Base-by-base conservation (phyloP, 495 filamentous ascomycete species). In the Penicillium ochrochloron region DNA sequence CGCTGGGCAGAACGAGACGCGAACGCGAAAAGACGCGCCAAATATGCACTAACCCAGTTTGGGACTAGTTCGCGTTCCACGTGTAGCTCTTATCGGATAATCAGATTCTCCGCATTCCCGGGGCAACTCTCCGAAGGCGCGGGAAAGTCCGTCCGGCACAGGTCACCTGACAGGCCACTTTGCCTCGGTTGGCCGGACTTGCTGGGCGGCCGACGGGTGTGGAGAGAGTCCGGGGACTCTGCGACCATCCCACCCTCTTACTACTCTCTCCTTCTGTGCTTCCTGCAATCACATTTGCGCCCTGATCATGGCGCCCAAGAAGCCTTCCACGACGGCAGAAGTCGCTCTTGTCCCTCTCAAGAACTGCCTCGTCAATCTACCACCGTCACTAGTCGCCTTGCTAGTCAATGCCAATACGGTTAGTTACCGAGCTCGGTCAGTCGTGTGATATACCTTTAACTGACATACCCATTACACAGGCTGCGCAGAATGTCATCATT, bases 401-500 rank as follows among this genome's bases (percentile, higher is more conserved):
- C 86, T 99, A 60, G 86, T 92, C 66, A 94, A 91, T 76, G 85
- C 92, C 63, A 96, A 97, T 76, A 91, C 93, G 42, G 91, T 96
- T 81, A 77, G 91, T 73, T 33, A 42, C 19, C 39, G 48, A 62
- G 25, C n/a, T 42, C 46, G 14, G 29, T 21, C 55, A 48, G 51
- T 48, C 29, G 10, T 39, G 34, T 37, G 37, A n/a, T 15, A 15
- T 41, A 48, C 65, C 37, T 37, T 25, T 19, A 19, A 57, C 71
- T 74, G 63, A 74, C 35, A 5, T 21, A 9, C 52, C 11, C 50
- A 15, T 59, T 57, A 58, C 52, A 19, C 70, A 96, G 90, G 83
- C 93, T 57, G 91, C 91, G 37, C 95, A 99, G 76, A 96, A 97
- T 90, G 92, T 97, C 66, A 85, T 98, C 63, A 90, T 99, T 74